Conservation (phyloP, 1,284 basidiomycete genomes). For the Rhodotorula sp. region DNA sequence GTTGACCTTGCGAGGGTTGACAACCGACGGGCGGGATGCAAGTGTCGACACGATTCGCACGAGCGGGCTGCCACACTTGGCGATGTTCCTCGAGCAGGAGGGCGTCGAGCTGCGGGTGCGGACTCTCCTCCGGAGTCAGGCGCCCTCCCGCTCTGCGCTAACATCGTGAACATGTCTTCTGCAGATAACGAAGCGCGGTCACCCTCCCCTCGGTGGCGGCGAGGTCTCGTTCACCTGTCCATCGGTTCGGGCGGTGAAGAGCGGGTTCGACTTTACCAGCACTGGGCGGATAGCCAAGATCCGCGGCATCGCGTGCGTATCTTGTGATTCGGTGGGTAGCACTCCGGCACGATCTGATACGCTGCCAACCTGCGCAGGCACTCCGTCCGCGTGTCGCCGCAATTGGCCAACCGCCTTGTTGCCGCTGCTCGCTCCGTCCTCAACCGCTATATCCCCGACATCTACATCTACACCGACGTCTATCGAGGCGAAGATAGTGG, state of each 20-base stretch:
- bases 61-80: constrained; percentile 86
- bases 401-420: constrained; percentile 97
- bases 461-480: constrained; percentile 97
- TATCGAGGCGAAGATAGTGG: constrained; percentile 97
- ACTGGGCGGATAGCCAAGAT: constrained; percentile 90
- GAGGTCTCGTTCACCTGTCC: constrained; percentile 93
- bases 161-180: constrained; percentile 2
- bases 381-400: constrained; percentile 90
- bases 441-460: constrained; percentile 95
- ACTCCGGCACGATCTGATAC: too few species aligned
- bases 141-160: too few species aligned
- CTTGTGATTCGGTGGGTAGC: too few species aligned
- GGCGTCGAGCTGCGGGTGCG: constrained; percentile 78
- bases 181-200: constrained; percentile 88
- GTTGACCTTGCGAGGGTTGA: constrained; percentile 82
- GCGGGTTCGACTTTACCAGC: constrained; percentile 83
- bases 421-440: constrained; percentile 87
- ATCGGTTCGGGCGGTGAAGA: constrained; percentile 82
- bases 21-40: constrained; percentile 80
- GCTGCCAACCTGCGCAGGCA: constrained; percentile 59
- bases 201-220: constrained; percentile 88
- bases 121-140: constrained; percentile 1
- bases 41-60: constrained; percentile 89
- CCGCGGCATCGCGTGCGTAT: constrained; percentile 84
- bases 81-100: constrained; percentile 78